Base-by-base conservation (phyloP, 345 rosid species). In the Citrus cavaleriei region DNA sequence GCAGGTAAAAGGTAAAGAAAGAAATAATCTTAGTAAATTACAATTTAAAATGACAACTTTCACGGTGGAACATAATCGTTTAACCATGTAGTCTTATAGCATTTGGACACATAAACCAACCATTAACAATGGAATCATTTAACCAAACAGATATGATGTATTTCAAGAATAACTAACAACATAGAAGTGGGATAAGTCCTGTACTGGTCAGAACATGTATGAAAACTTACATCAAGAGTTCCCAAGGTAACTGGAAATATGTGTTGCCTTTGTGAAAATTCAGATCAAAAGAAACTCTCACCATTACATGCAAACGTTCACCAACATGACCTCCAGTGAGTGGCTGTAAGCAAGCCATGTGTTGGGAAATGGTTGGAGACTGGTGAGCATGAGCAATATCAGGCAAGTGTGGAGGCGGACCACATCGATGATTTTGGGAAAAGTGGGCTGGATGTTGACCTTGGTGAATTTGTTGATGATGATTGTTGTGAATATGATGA, bases 341-440 rank as follows among this genome's bases (percentile, higher is more conserved):
- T 4, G 97, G 94, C 70, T 92, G 98, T 79, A 93, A 87, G 87
- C 97, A 93, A 80, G 89, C 87, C 83, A 95, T 92, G 76, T 92
- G 95, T 79, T 91, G 98, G 32, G 98, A 84, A 72, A 93, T 89
- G 76, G 89, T 76, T 25, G 93, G 83, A 40, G 98, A 88, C 59
- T 91, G 98, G 75, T 86, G 91, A 46, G 89, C n/a, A 71, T 93
- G 94, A 76, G 89, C 63, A 58, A 93, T 83, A 64, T 95, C 98
- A 69, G 94, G 69, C 81, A 90, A 68, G 75, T 86, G 88, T 58
- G 91, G 70, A 59, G 88, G 61, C 9, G 93, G 79, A 9, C 86
- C 91, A 80, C 96, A 88, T 35, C 89, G 93, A 85, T 89, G 93
- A 85, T 74, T 87, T 80, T 85, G 94, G 22, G 94, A 82, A 82